These are phyloP conservation scores for Myotisia sp. DNA, from an alignment of 2,329 filamentous ascomycete genomes.

Conservation along the genomic window DNA sequence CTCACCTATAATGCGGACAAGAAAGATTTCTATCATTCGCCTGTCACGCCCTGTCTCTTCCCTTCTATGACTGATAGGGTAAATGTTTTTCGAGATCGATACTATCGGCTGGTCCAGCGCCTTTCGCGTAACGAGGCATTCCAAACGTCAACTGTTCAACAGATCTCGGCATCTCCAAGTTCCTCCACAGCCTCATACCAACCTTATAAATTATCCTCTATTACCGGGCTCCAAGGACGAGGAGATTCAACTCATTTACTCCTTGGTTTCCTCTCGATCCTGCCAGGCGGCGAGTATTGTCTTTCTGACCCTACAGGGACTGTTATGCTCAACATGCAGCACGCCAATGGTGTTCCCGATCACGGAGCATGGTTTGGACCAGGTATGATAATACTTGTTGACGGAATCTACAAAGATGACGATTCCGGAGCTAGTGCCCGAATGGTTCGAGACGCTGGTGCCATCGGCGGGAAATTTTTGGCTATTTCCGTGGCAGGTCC, in stretches of 20 bases:
- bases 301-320: constrained; percentile 80
- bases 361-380: constrained; percentile 85
- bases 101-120: constrained; percentile 82
- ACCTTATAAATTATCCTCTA: constrained; percentile 76
- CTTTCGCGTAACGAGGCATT: constrained; percentile 88
- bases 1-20: constrained; percentile 42
- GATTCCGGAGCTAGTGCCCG: constrained; percentile 56
- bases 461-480: constrained; percentile 81
- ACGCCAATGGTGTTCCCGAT: constrained; percentile 67
- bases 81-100: constrained; percentile 72
- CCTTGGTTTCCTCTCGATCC: constrained; percentile 64
- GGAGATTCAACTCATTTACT: constrained; percentile 75
- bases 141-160: constrained; percentile 62
- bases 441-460: constrained; percentile 68
- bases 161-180: constrained; percentile 40
- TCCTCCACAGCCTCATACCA: constrained; percentile 35
- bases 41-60: constrained; percentile 53
- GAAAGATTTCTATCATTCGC: constrained; percentile 75
- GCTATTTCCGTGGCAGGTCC: constrained; percentile 85
- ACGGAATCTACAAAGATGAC: constrained; percentile 83
- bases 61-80: constrained; percentile 72
- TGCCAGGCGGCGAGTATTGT: constrained; percentile 68
- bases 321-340: constrained; percentile 67
- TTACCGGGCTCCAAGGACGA: constrained; percentile 60
- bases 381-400: constrained; percentile 89